phyloP scores from a whole-genome alignment of 2,329 filamentous ascomycete genomes.

The Aureobasidium namibiae region DNA sequence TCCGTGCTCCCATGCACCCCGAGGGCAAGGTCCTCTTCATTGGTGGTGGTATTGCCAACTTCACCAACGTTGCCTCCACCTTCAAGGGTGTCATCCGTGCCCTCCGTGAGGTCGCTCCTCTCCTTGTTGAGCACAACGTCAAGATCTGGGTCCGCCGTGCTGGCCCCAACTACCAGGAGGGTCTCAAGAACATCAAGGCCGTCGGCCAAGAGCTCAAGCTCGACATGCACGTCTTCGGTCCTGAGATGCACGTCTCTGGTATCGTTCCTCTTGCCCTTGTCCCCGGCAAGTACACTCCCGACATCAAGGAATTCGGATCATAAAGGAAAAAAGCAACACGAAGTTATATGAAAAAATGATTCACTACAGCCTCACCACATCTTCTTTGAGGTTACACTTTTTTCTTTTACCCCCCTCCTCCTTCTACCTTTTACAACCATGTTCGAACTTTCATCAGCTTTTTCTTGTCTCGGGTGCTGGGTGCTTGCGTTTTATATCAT shows the following conservation, averaged over 20 bases:
- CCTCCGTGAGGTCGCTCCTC: constrained; percentile 77
- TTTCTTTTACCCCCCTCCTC: not conserved
- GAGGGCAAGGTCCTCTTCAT: constrained; percentile 99
- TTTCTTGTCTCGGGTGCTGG: constrained; percentile 3
- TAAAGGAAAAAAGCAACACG: constrained; percentile 22
- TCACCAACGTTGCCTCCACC: constrained; percentile 95
- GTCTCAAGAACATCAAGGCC: constrained; percentile 98
- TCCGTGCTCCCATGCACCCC: constrained; percentile 73
- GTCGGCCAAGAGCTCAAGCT: constrained; percentile 90
- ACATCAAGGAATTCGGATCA: constrained; percentile 53
- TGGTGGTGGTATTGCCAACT: constrained; percentile 99
- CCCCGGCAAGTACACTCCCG: constrained; percentile 48
- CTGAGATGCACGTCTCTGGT: constrained; percentile 82
- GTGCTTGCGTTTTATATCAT: constrained; percentile 9
- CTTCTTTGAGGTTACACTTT: constrained; percentile 7
- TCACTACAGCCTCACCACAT: not conserved
- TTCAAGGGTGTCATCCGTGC: constrained; percentile 99
- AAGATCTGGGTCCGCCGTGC: constrained; percentile 92
- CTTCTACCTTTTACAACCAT: not conserved
- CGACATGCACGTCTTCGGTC: constrained; percentile 84
- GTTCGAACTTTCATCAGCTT: not conserved
- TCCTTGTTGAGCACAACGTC: constrained; percentile 90
- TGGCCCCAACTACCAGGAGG: constrained; percentile 98
- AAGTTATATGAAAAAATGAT: constrained; percentile 14
- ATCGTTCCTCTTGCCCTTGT: constrained; percentile 86